Conservation (phyloP, 441 rosid genomes). For the Gossypium schwendimanii region DNA sequence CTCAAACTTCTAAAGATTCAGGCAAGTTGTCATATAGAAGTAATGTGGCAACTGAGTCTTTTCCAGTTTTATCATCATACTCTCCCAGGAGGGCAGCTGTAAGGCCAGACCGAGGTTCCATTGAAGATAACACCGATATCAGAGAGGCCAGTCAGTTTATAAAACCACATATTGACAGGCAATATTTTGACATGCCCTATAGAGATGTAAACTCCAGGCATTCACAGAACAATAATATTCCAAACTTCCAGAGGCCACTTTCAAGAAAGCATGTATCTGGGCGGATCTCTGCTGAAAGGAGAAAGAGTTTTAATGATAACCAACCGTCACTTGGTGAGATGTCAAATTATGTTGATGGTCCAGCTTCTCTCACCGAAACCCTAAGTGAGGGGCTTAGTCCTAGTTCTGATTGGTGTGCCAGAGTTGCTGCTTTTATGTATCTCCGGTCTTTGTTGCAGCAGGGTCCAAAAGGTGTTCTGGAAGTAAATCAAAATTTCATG, state of each 20-base stretch:
- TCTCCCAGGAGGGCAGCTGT: slow-evolving; percentile 62
- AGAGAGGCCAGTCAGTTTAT: slow-evolving; percentile 59
- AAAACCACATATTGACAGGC: slow-evolving; percentile 59
- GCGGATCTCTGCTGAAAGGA: slow-evolving; percentile 77
- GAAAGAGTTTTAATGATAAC: slow-evolving; percentile 91
- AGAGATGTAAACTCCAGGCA: slow-evolving; percentile 62
- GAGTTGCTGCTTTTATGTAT: slow-evolving; percentile 89
- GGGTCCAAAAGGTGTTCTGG: slow-evolving; percentile 90
- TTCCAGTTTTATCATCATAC: slow-evolving; percentile 58
- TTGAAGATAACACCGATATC: slow-evolving; percentile 54
- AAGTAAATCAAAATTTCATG: slow-evolving; percentile 83
- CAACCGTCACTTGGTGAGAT: slow-evolving; percentile 73
- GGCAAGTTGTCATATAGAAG: slow-evolving; percentile 60
- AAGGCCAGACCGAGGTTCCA: slow-evolving; percentile 59
- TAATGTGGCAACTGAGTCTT: slow-evolving; percentile 46
- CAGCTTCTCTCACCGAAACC: slow-evolving; percentile 80
- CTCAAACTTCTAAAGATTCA: slow-evolving; percentile 91
- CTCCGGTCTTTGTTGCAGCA: slow-evolving; percentile 77
- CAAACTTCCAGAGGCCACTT: slow-evolving; percentile 97
- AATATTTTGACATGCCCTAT: slow-evolving; percentile 48
- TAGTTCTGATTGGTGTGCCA: slow-evolving; percentile 93
- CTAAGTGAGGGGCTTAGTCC: slow-evolving; percentile 82
- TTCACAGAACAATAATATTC: slow-evolving; percentile 66
- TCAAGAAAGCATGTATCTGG: slow-evolving; percentile 75
- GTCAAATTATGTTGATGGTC: slow-evolving; percentile 76